Percentiles rank a stretch among this genome's conserved stretches.
These are phyloP conservation scores for Salix dunnii DNA, from an alignment of 345 rosid species.

Conservation along the genomic window DNA sequence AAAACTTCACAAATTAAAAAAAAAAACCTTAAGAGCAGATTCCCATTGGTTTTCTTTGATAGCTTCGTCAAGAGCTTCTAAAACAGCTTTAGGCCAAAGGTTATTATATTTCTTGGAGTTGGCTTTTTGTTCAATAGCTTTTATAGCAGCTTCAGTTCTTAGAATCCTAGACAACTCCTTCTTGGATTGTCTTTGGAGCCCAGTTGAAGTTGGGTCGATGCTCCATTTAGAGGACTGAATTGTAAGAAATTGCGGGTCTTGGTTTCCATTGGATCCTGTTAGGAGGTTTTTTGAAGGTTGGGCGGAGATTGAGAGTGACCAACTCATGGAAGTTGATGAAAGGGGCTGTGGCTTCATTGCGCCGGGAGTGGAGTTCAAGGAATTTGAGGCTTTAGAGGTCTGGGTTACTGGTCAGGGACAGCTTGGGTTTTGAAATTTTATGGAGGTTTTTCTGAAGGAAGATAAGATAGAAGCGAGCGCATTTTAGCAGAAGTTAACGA, in stretches of 20 bases:
- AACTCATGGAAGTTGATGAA: not conserved
- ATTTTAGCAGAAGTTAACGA: no score
- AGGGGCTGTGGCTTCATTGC: conserved; percentile 15
- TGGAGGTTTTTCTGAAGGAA: not conserved
- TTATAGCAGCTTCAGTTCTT: conserved; percentile 63
- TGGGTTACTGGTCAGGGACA: no score
- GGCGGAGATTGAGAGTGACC: conserved; percentile 13
- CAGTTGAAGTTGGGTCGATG: conserved; percentile 22
- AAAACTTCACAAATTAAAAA: not conserved
- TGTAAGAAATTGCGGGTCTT: conserved; percentile 2
- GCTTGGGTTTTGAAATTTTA: not conserved
- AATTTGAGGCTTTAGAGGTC: no score
- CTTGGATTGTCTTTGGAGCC: conserved; percentile 42
- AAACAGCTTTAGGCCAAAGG: conserved; percentile 80
- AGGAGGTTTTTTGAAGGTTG: conserved; percentile 38
- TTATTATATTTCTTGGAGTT: conserved; percentile 61
- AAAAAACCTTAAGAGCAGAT: conserved; percentile 63
- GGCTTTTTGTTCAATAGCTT: conserved; percentile 64
- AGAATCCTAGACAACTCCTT: conserved; percentile 62
- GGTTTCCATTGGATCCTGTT: conserved; percentile 10
- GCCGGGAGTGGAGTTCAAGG: no score
- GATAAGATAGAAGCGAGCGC: no score
- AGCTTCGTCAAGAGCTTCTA: conserved; percentile 84
- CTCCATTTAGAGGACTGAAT: conserved; percentile 21
- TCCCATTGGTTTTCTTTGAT: conserved; percentile 50